Percentiles rank a stretch among this genome's conserved stretches.
phyloP scores from a whole-genome alignment of 116 monocot species.

The Papilionanthe hybrid region DNA sequence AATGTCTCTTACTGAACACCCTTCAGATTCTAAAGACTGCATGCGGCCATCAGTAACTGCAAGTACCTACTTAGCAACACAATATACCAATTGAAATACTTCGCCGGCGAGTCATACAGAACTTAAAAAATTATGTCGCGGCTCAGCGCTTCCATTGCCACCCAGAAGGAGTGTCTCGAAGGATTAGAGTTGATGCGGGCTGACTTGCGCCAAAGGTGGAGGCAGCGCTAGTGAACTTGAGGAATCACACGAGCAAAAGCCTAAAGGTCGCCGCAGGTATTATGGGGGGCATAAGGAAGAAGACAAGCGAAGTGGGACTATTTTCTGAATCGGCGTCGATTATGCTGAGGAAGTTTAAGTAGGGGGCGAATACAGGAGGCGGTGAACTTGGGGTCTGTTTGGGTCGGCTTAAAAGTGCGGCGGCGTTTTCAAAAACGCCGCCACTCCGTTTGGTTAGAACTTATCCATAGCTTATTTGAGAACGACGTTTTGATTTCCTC shows the following conservation, averaged over 20 bases:
- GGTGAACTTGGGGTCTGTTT: slow-evolving; percentile 19
- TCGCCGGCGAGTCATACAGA: slow-evolving; percentile 10
- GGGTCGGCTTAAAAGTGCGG: no score
- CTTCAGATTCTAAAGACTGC: slow-evolving; percentile 19
- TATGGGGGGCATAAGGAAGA: neutral
- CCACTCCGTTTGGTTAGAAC: no score
- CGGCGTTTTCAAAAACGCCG: no score
- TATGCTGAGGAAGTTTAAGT: neutral
- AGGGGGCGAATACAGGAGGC: slow-evolving; percentile 44
- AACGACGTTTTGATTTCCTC: no score
- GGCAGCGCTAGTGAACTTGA: slow-evolving; percentile 38
- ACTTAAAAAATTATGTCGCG: slow-evolving; percentile 36
- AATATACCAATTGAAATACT: slow-evolving; percentile 33
- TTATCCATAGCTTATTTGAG: no score
- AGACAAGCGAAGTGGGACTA: neutral
- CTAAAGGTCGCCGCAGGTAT: slow-evolving; percentile 33
- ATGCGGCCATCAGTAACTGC: slow-evolving; percentile 41
- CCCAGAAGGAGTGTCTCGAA: slow-evolving; percentile 63
- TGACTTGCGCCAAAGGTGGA: slow-evolving; percentile 20
- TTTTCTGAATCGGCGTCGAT: neutral
- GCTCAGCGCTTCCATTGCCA: slow-evolving; percentile 60
- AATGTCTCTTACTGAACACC: slow-evolving; percentile 15
- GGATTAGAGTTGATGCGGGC: slow-evolving; percentile 42
- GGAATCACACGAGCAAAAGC: slow-evolving; percentile 53
- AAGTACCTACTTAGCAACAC: slow-evolving; percentile 46